Evolutionary conservation across 495 filamentous ascomycete species (phyloP).

Genomic region (Parmelia sp.): DNA sequence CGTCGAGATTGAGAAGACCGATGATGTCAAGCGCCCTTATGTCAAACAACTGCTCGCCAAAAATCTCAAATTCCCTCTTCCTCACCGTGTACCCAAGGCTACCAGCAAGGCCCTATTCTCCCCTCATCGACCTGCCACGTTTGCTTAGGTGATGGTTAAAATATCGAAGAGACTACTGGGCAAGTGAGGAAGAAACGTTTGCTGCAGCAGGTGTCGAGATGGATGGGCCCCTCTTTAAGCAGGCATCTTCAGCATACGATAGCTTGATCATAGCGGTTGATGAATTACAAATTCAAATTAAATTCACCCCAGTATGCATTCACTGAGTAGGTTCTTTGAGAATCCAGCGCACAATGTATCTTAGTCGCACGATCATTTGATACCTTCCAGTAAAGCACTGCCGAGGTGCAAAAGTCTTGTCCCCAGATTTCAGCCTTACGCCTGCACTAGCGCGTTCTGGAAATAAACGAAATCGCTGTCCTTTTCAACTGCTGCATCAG

Average conservation of each 20-base stretch:
- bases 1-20: conserved; percentile 87
- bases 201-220: not conserved
- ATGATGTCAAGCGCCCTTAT: conserved; percentile 93
- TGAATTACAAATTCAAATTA: not conserved
- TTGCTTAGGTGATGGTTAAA: conserved; percentile 44
- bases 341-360: not conserved
- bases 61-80: conserved; percentile 95
- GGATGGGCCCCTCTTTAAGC: not conserved
- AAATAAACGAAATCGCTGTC: conserved; percentile 17
- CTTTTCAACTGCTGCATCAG: conserved; percentile 17
- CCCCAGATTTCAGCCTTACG: conserved; percentile 8
- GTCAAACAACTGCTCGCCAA: conserved; percentile 96
- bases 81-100: conserved; percentile 81
- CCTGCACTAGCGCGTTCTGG: conserved; percentile 13
- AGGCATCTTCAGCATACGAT: not conserved
- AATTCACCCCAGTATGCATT: not conserved
- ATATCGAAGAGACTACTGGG: not conserved
- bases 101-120: conserved; percentile 81
- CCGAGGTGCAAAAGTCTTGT: not conserved
- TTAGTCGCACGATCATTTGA: not conserved
- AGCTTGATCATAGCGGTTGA: not conserved
- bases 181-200: not conserved
- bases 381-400: no score
- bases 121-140: conserved; percentile 86
- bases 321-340: not conserved